These are phyloP conservation scores for Prunus mongolica DNA, from an alignment of 306 rosid genomes.

Conservation along the genomic window DNA sequence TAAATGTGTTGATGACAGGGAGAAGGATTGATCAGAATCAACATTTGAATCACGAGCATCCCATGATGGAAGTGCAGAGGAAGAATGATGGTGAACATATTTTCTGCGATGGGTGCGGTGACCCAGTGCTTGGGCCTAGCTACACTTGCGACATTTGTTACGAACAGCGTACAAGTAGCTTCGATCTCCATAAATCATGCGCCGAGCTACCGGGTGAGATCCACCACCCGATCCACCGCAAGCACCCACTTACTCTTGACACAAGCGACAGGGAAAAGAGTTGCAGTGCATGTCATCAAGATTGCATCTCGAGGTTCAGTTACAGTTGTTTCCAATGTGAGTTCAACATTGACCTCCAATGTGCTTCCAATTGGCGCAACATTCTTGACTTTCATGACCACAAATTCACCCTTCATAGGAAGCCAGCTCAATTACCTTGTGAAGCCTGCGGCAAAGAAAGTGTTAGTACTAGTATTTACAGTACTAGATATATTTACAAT, in stretches of 20 bases:
- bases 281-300: background rate
- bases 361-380: background rate
- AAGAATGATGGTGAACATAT: rapidly evolving
- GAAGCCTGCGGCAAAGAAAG: background rate
- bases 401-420: background rate
- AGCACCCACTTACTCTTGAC: background rate
- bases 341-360: background rate
- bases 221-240: background rate
- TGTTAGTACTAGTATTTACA: too few relatives aligned
- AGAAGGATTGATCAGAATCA: too few relatives aligned
- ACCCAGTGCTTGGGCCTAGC: too few relatives aligned
- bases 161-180: too few relatives aligned
- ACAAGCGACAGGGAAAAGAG: background rate
- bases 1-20: too few relatives aligned
- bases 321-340: background rate
- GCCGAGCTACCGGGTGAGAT: background rate
- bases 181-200: background rate
- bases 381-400: background rate
- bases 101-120: too few relatives aligned
- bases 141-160: too few relatives aligned
- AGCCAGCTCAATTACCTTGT: background rate
- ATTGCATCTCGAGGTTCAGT: too few relatives aligned
- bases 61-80: too few relatives aligned
- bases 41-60: too few relatives aligned
- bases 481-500: too few relatives aligned